Conservation (phyloP, 495 filamentous ascomycete genomes). For the Aspergillus incahuasiensis region DNA sequence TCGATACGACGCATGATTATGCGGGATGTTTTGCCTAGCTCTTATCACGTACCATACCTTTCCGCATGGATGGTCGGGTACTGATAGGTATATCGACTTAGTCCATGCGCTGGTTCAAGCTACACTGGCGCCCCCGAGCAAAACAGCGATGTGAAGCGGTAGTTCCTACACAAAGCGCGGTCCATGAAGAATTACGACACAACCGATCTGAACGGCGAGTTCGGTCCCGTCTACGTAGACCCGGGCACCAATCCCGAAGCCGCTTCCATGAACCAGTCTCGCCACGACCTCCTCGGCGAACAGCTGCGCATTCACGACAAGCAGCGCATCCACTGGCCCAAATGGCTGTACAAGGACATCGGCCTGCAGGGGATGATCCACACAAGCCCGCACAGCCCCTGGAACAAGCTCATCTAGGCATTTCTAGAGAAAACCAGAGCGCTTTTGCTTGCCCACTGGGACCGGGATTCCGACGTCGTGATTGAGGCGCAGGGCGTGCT, state of each 20-base stretch:
- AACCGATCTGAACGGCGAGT: conserved; percentile 63
- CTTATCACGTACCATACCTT: not conserved
- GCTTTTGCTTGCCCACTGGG: conserved; percentile 48
- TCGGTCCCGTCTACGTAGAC: conserved; percentile 57
- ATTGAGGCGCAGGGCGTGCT: conserved; percentile 33
- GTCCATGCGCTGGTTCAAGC: too few species aligned
- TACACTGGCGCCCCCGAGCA: too few species aligned
- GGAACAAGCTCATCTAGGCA: conserved; percentile 44
- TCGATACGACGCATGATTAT: conserved; percentile 63
- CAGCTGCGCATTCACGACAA: conserved; percentile 56
- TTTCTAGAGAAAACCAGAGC: conserved; percentile 54
- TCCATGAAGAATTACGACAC: conserved; percentile 52
- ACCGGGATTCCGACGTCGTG: conserved; percentile 33
- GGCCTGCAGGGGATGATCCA: conserved; percentile 61
- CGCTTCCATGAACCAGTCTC: conserved; percentile 9
- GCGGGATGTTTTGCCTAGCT: conserved; percentile 19
- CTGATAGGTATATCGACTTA: too few species aligned
- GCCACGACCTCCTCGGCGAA: conserved; percentile 14
- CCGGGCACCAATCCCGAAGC: conserved; percentile 28
- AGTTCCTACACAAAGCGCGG: conserved; percentile 38
- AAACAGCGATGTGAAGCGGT: too few species aligned
- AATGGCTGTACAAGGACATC: conserved; percentile 66
- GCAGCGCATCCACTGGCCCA: conserved; percentile 54
- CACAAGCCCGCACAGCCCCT: conserved; percentile 41
- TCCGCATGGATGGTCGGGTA: too few species aligned